Base-by-base conservation (phyloP, 176 grass and related monocot genomes). In the Eragrostis curvula region DNA sequence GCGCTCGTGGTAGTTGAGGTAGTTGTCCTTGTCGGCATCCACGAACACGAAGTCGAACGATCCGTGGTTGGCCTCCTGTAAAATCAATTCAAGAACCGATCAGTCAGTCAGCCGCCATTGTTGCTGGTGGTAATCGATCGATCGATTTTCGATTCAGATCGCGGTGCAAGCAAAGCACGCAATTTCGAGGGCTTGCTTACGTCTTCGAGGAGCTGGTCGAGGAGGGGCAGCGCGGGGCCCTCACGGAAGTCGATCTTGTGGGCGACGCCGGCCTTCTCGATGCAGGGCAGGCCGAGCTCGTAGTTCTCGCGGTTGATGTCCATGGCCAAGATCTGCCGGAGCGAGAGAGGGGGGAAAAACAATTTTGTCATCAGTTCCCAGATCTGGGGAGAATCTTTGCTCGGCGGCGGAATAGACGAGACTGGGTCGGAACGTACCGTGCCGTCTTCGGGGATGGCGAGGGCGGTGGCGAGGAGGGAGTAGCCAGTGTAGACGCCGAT, bases 11-110 rank as follows among this genome's bases (percentile, higher is more conserved):
- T 99, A 99, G 79, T 96, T 99, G 77, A 99, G 79, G 91, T 99
- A 99, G 93, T 99, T 99, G 93, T 96, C 87, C 93, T 99, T 99
- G 91, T 99, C 96, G 20, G 96, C 96, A 70, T 99, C 96, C 18
- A 99, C 93, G 73, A 99, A 99, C 46, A 90, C 79, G 86, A 99
- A 99, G 85, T 99, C 96, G 85, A 85, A 99, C 6, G 87, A 44
- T 1, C 93, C 93, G 30, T 84, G 75, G 83, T 88, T 93, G 75
- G 42, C 46, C 55, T 85, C 87, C 91, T 92, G 90, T n/a, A n/a
- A n/a, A n/a, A n/a, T n/a, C n/a, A n/a, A n/a, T n/a, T n/a, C n/a
- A n/a, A n/a, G n/a, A n/a, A n/a, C n/a, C n/a, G n/a, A n/a, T n/a
- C n/a, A n/a, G n/a, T n/a, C n/a, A n/a, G n/a, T n/a, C n/a, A n/a